A percentile compares a stretch with the other conserved stretches of the same genome.
Conservation (phyloP, 805 yeast species). For the Candida xiaguanensis region DNA sequence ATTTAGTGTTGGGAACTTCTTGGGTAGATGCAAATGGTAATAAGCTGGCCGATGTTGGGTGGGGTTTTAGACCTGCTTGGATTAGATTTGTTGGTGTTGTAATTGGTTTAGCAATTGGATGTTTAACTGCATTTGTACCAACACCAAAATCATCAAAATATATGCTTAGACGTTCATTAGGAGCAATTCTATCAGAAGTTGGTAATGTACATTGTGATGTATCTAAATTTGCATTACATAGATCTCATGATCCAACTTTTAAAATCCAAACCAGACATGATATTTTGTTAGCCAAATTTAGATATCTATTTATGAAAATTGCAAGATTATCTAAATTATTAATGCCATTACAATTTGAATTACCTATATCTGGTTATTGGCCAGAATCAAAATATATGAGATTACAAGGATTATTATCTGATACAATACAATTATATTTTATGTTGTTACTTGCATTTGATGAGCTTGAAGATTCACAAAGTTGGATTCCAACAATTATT, state of each 20-base stretch:
- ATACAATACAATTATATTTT: slow-evolving; percentile 24
- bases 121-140: slow-evolving; percentile 29
- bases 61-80: slow-evolving; percentile 25
- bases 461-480: slow-evolving; percentile 21
- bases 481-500: slow-evolving; percentile 25
- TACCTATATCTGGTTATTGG: slow-evolving; percentile 29
- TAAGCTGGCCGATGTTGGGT: slow-evolving; percentile 20
- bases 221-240: slow-evolving; percentile 21
- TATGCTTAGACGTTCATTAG: slow-evolving; percentile 21
- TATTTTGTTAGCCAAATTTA: slow-evolving; percentile 16
- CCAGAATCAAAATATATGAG: slow-evolving; percentile 23
- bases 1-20: slow-evolving; percentile 31
- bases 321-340: slow-evolving; percentile 20
- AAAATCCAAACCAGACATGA: slow-evolving; percentile 21
- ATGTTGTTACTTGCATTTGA: slow-evolving; percentile 21
- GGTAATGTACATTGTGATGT: slow-evolving; percentile 29
- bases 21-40: slow-evolving; percentile 22
- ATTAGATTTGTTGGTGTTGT: slow-evolving; percentile 24
- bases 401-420: slow-evolving; percentile 20
- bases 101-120: slow-evolving; percentile 27
- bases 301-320: slow-evolving; percentile 18
- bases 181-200: slow-evolving; percentile 20
- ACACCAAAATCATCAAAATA: slow-evolving; percentile 24
- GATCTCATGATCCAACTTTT: slow-evolving; percentile 17
- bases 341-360: slow-evolving; percentile 25